Conservation (phyloP, 1,284 basidiomycete species). For the Naganishia sp. region DNA sequence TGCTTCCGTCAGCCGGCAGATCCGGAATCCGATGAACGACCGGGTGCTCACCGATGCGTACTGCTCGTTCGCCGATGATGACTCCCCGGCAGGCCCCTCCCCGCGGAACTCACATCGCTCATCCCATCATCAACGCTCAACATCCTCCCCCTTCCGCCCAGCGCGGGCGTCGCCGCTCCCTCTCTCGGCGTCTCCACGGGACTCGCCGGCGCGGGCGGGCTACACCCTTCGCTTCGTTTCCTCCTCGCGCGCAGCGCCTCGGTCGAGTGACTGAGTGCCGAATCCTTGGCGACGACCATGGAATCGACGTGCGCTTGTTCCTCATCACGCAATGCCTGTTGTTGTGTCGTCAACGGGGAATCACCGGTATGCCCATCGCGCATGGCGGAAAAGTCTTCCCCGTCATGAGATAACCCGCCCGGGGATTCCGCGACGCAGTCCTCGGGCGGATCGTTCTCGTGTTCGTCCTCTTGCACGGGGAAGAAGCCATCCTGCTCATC, state of each 20-base stretch:
- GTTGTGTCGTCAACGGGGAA: background rate
- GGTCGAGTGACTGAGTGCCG: slow-evolving; percentile 9
- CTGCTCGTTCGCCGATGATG: slow-evolving; percentile 27
- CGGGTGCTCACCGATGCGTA: slow-evolving; percentile 25
- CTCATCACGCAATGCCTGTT: background rate
- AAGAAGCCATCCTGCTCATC: background rate
- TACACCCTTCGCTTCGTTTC: slow-evolving; percentile 16
- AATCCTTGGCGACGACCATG: background rate
- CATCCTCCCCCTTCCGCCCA: slow-evolving; percentile 10
- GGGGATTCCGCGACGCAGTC: background rate
- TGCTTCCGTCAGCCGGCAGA: slow-evolving; percentile 20
- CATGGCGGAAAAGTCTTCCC: background rate
- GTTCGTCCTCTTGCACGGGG: background rate
- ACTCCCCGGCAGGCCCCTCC: background rate
- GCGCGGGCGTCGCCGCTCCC: background rate
- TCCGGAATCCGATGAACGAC: background rate
- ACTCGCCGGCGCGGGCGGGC: background rate
- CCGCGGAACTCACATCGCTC: slow-evolving; percentile 6
- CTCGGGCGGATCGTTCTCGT: background rate
- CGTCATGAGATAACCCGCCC: background rate
- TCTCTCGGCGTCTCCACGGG: background rate
- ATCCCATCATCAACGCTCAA: slow-evolving; percentile 8
- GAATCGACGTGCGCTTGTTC: slow-evolving; percentile 15
- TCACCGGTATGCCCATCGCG: background rate
- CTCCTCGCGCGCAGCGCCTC: background rate